Evolutionary conservation across 805 yeast genomes (phyloP).

Genomic region (Yarrowia phangngaensis): DNA sequence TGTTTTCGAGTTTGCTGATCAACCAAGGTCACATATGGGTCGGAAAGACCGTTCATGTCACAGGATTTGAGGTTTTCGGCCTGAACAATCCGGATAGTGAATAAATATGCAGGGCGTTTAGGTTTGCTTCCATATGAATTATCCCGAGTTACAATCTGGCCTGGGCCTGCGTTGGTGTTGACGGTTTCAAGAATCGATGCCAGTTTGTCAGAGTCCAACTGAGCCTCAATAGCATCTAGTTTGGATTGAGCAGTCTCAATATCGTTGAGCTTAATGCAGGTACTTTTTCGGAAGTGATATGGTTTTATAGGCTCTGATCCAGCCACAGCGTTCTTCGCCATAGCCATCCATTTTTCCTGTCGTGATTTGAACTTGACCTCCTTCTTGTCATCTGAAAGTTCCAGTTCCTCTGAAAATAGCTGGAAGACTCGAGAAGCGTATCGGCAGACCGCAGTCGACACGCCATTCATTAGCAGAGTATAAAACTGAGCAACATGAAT

Average conservation of each 20-base stretch:
- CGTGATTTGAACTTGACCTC: conserved; percentile 28
- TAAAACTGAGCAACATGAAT: conserved; percentile 59
- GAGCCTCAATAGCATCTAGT: conserved; percentile 48
- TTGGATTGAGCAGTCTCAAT: conserved; percentile 47
- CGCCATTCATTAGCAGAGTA: conserved; percentile 57
- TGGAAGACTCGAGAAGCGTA: conserved; percentile 33
- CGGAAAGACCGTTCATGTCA: conserved; percentile 47
- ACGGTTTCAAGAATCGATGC: conserved; percentile 42
- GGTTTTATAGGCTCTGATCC: conserved; percentile 45
- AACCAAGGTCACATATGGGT: conserved; percentile 59
- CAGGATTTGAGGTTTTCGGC: conserved; percentile 59
- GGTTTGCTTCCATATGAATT: conserved; percentile 30
- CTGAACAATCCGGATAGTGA: conserved; percentile 57
- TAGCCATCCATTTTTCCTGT: conserved; percentile 40
- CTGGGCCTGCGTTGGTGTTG: conserved; percentile 39
- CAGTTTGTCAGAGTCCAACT: conserved; percentile 55
- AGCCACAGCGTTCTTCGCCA: conserved; percentile 41
- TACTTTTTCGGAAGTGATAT: conserved; percentile 53
- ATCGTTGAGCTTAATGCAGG: conserved; percentile 76
- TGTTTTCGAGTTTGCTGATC: conserved; percentile 54
- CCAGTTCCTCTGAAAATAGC: conserved; percentile 34
- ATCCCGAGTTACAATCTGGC: conserved; percentile 30
- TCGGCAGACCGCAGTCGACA: conserved; percentile 56
- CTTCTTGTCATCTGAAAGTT: conserved; percentile 27
- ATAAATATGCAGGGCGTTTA: conserved; percentile 41